Conservation (phyloP, 73 alveolate species). For the Durusdinium trenchii region DNA sequence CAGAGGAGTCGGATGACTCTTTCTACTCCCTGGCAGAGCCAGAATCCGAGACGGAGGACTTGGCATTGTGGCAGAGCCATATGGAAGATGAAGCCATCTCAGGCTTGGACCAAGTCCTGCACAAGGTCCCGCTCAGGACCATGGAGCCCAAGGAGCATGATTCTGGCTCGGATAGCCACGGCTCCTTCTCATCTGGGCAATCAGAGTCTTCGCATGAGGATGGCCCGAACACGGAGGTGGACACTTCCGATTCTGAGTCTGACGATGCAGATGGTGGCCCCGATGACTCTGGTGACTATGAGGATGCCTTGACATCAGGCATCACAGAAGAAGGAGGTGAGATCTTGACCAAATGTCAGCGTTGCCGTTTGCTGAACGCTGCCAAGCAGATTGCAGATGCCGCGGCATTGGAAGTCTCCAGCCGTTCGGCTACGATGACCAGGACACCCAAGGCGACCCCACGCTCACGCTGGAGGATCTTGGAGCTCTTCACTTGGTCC, state of each 20-base stretch:
- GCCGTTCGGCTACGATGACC: neutral
- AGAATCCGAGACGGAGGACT: neutral
- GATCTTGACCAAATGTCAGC: neutral
- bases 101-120: neutral
- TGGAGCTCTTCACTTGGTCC: neutral
- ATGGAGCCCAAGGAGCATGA: neutral
- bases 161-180: neutral
- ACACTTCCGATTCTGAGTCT: neutral
- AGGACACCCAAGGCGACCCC: neutral
- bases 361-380: neutral
- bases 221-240: too few species aligned
- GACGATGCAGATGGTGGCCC: too few species aligned
- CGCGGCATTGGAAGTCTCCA: neutral
- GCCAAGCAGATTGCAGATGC: neutral
- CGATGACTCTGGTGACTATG: neutral
- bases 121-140: neutral
- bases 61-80: neutral
- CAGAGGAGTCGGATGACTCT: neutral
- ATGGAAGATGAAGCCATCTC: neutral
- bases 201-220: conserved; percentile 3
- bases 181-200: neutral
- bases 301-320: neutral
- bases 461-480: neutral
- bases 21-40: neutral
- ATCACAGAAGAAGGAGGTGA: neutral